A percentile compares a stretch with the other conserved stretches of the same genome.
Conservation (phyloP, 768 basidiomycete genomes). For the Lactifluus volemus region DNA sequence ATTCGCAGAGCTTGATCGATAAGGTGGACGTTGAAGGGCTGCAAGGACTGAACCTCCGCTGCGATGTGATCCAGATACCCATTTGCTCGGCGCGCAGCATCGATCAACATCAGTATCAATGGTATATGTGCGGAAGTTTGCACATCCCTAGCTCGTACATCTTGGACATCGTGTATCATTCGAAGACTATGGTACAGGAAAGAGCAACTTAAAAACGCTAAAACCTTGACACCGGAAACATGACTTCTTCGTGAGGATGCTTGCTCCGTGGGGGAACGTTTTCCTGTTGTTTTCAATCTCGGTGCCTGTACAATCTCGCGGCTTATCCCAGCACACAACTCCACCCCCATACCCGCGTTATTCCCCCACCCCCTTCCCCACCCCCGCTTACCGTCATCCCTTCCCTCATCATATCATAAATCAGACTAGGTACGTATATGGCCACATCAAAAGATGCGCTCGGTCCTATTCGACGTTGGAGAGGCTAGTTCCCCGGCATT, state of each 20-base stretch:
- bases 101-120: not conserved
- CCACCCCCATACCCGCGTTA: not conserved
- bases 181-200: not conserved
- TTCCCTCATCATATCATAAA: not conserved
- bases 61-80: not conserved
- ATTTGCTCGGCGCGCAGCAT: not conserved
- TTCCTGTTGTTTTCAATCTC: slow-evolving; percentile 1
- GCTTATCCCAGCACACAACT: not conserved
- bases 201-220: slow-evolving; percentile 10
- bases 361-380: not conserved
- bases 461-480: not conserved
- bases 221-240: slow-evolving; percentile 9
- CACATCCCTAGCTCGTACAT: not conserved
- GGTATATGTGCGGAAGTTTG: not conserved
- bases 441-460: not conserved
- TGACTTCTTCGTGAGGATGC: not conserved
- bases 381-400: not conserved
- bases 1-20: slow-evolving; percentile 5
- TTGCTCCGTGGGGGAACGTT: not conserved
- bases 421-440: not conserved
- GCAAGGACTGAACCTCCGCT: not conserved
- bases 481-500: not conserved
- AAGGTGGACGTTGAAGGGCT: slow-evolving; percentile 5
- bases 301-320: not conserved
- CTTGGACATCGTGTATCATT: not conserved